Evolutionary conservation across 768 basidiomycete genomes (phyloP).

Genomic region (Hygrophorus pudorinus): DNA sequence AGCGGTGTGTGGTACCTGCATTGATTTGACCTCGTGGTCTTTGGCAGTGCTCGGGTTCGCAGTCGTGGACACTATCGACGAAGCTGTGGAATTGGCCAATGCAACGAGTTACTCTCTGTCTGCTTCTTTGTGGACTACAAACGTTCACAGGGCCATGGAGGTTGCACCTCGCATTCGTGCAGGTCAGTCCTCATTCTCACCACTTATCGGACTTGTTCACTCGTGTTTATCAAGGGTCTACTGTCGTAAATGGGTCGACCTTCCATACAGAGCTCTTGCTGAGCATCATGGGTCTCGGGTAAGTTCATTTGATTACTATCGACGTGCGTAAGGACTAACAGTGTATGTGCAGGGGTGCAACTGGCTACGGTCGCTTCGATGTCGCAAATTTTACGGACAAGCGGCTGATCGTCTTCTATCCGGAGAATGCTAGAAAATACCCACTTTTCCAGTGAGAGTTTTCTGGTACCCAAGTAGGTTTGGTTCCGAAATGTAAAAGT

Average conservation of each 20-base stretch:
- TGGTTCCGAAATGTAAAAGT: too few relatives aligned
- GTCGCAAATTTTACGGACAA: conserved; percentile 41
- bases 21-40: background rate
- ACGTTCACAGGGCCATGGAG: conserved; percentile 31
- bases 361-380: conserved; percentile 44
- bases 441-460: conserved; percentile 11
- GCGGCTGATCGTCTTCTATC: conserved; percentile 32
- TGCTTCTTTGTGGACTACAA: conserved; percentile 42
- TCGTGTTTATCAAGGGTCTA: conserved; percentile 26
- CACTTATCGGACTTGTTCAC: background rate
- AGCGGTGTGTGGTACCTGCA: background rate
- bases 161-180: conserved; percentile 39
- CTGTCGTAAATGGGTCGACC: conserved; percentile 47
- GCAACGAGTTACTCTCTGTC: conserved; percentile 40
- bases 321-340: background rate
- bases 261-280: conserved; percentile 32
- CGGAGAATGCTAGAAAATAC: conserved; percentile 16
- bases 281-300: conserved; percentile 37
- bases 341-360: conserved; percentile 23
- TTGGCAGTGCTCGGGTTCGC: conserved; percentile 32
- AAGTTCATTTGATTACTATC: conserved; percentile 11
- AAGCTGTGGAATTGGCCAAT: conserved; percentile 49
- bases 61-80: conserved; percentile 36
- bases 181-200: conserved; percentile 20
- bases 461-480: too few relatives aligned